These are phyloP conservation scores for Rubia yunnanensis DNA, from an alignment of 257 asterid genomes.

Conservation along the genomic window DNA sequence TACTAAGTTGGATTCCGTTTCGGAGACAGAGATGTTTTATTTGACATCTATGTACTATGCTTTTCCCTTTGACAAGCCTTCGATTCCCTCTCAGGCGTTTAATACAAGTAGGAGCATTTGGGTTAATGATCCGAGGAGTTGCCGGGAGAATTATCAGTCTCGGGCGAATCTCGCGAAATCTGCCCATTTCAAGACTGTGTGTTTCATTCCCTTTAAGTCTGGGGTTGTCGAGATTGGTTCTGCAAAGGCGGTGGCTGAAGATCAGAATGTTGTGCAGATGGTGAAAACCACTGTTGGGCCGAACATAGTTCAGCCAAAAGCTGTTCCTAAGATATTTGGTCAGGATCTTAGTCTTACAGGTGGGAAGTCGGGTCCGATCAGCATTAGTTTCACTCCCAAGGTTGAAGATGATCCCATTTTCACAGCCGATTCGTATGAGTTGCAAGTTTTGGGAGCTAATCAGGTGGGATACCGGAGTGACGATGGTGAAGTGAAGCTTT, in stretches of 20 bases:
- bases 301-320: conserved; percentile 30
- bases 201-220: conserved; percentile 61
- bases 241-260: conserved; percentile 45
- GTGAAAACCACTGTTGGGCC: conserved; percentile 40
- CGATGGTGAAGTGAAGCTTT: conserved; percentile 42
- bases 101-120: conserved; percentile 77
- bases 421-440: conserved; percentile 40
- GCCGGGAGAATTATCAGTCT: conserved; percentile 59
- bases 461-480: conserved; percentile 48
- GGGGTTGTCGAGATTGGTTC: conserved; percentile 92
- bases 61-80: conserved; percentile 92
- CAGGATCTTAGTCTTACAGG: conserved; percentile 68
- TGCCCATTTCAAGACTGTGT: conserved; percentile 54
- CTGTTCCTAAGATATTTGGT: conserved; percentile 56
- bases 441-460: conserved; percentile 33
- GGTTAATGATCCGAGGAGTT: conserved; percentile 51
- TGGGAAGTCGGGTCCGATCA: conserved; percentile 59
- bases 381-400: conserved; percentile 63
- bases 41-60: conserved; percentile 76
- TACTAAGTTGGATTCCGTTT: conserved; percentile 56
- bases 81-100: conserved; percentile 86
- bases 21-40: conserved; percentile 70
- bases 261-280: conserved; percentile 40
- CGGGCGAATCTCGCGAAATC: conserved; percentile 60
- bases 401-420: conserved; percentile 47